Evolutionary conservation across 2,329 filamentous ascomycete genomes (phyloP).

Genomic region (Calycina herbarum): DNA sequence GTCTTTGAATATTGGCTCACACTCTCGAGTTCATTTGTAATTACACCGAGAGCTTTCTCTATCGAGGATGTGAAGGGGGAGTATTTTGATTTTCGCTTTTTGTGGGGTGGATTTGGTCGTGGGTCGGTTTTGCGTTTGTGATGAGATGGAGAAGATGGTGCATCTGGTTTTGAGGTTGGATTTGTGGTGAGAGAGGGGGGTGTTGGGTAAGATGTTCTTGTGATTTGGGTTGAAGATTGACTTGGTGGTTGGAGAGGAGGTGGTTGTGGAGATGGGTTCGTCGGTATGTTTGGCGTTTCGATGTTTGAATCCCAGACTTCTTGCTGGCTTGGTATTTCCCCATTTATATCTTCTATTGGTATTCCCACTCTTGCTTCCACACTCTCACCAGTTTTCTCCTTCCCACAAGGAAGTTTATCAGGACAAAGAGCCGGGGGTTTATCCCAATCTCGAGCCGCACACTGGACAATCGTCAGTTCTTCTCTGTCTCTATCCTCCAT

Average conservation of each 20-base stretch:
- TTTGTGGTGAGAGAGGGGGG: not conserved
- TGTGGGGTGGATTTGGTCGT: not conserved
- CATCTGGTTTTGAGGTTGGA: not conserved
- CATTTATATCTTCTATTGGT: not conserved
- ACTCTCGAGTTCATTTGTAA: not conserved
- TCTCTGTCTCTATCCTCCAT: no score
- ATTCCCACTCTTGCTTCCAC: not conserved
- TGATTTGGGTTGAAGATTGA: no score
- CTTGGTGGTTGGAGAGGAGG: not conserved
- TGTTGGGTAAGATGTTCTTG: not conserved
- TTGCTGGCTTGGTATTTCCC: not conserved
- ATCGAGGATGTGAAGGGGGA: not conserved
- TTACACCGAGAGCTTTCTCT: not conserved
- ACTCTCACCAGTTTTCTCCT: not conserved
- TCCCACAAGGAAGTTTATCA: not conserved
- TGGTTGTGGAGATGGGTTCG: not conserved
- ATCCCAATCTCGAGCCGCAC: not conserved
- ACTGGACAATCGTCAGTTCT: no score
- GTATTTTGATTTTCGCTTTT: slow-evolving; percentile 10
- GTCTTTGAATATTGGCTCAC: not conserved
- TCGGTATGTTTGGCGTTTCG: not conserved
- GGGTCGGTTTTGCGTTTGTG: not conserved
- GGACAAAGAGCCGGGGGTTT: not conserved
- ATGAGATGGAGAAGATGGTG: no score
- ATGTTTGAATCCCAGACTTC: no score